Base-by-base conservation (phyloP, 345 rosid genomes). In the Heritiera fomes region DNA sequence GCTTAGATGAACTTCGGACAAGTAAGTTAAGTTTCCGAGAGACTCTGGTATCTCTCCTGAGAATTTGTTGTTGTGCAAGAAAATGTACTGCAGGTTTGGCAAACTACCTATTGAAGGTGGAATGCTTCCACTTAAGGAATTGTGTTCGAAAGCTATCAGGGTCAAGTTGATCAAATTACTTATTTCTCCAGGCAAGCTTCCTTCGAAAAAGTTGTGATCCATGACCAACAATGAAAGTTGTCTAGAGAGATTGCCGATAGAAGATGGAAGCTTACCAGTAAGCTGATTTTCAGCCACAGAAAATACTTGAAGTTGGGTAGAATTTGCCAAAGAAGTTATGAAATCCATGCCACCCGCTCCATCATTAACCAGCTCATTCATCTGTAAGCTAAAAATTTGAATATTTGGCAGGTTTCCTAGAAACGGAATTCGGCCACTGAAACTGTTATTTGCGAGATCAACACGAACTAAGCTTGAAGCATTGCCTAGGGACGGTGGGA, bases 401-500 rank as follows among this genome's bases (percentile, higher is more conserved):
- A 78, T 64, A 23, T 68, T 78, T 17, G 46, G 79, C 13, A 79
- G 65, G 7, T 12, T 67, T 7, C 75, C 28, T 0, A 75, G 61
- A 17, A 13, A 0, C 46, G 84, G 76, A 6, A 80, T 56, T 30
- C n/a, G 64, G 14, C 79, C 79, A 6, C 8, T 68, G 67, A 82
- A 75, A 12, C 73, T 75, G 71, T 82, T 82, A 20, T 0, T 0
- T 15, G 3, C 6, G 1, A 69, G 12, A 9, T 74, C 78, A 32
- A 82, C 50, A 5, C 18, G 2, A 58, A 18, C 12, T 5, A 82
- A 34, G 53, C 14, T 68, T 0, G 81, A 71, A 23, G 76, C 50
- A 41, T 82, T 82, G 41, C 79, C 49, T 45, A 81, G 5, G 20
- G 81, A 82, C 1, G 55, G 34, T 0, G 84, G 84, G 4, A 81